Evolutionary conservation across 2,329 filamentous ascomycete species (phyloP).

Genomic region (Dryadomyces quercivorus): DNA sequence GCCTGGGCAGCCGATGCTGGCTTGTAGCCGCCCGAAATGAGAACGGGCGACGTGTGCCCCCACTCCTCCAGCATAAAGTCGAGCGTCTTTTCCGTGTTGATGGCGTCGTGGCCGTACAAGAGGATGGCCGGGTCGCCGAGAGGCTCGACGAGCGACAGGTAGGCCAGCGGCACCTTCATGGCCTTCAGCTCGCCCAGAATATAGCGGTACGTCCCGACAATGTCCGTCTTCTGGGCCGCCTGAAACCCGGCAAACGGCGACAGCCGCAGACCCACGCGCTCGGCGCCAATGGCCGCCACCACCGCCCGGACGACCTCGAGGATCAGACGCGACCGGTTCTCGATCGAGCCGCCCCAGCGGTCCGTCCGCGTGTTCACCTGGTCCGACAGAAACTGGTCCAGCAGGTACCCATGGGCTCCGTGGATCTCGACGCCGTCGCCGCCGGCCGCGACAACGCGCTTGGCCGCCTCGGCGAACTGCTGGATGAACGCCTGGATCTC

Average conservation of each 20-base stretch:
- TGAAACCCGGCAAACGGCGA: slow-evolving; percentile 44
- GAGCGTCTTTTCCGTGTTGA: slow-evolving; percentile 15
- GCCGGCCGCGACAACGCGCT: slow-evolving; percentile 47
- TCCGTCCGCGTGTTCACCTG: slow-evolving; percentile 56
- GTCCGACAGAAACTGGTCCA: slow-evolving; percentile 58
- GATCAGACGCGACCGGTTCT: slow-evolving; percentile 57
- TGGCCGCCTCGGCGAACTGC: slow-evolving; percentile 41
- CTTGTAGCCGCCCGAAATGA: slow-evolving; percentile 19
- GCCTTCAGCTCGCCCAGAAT: slow-evolving; percentile 3
- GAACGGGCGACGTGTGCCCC: slow-evolving; percentile 17
- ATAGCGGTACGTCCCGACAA: slow-evolving; percentile 1
- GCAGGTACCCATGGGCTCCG: slow-evolving; percentile 66
- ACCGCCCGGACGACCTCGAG: slow-evolving; percentile 55
- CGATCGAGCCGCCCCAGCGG: slow-evolving; percentile 54
- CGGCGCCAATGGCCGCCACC: slow-evolving; percentile 34
- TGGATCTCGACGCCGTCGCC: slow-evolving; percentile 64
- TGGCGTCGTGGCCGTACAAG: slow-evolving; percentile 10
- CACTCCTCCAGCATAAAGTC: slow-evolving; percentile 19
- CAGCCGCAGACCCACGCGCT: slow-evolving; percentile 38
- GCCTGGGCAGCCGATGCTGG: slow-evolving; percentile 13
- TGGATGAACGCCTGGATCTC: slow-evolving; percentile 54
- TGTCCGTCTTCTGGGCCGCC: slow-evolving; percentile 35
- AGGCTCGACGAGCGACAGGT: slow-evolving; percentile 44
- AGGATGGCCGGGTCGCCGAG: background rate
- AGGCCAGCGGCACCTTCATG: slow-evolving; percentile 28